phyloP scores from a whole-genome alignment of 2,329 filamentous ascomycete genomes.

The Aspergillus nomiae region DNA sequence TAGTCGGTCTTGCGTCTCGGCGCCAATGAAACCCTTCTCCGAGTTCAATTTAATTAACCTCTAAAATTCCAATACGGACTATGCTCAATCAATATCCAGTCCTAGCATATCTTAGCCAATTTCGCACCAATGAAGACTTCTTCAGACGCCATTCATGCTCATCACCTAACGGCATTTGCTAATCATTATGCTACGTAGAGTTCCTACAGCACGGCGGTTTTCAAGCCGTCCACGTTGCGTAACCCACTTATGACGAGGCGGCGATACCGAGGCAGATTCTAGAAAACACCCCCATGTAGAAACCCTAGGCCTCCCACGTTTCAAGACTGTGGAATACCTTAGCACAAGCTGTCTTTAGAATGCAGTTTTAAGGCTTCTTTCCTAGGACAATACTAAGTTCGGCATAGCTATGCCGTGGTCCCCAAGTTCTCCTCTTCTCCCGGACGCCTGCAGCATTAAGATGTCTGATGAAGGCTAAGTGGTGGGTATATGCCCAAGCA shows the following conservation, averaged over 20 bases:
- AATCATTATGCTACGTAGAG: background rate
- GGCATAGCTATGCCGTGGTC: background rate
- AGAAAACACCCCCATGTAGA: background rate
- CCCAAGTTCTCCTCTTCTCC: background rate
- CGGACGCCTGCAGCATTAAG: background rate
- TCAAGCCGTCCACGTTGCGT: background rate
- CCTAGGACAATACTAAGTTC: background rate
- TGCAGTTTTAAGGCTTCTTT: background rate
- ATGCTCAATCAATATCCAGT: background rate
- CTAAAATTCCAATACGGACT: background rate
- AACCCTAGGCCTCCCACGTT: background rate
- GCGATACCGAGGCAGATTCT: background rate
- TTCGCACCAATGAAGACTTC: background rate
- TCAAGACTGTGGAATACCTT: background rate
- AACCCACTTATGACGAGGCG: background rate
- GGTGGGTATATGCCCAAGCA: background rate
- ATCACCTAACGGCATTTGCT: background rate
- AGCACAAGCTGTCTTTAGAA: background rate
- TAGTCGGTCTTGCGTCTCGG: background rate
- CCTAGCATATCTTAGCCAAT: background rate
- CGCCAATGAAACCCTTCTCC: background rate
- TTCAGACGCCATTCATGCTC: background rate
- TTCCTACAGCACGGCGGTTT: background rate
- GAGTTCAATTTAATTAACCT: background rate
- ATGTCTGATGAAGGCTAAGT: background rate